Conservation (phyloP, 768 basidiomycete species). For the Lactarius deliciosus region DNA sequence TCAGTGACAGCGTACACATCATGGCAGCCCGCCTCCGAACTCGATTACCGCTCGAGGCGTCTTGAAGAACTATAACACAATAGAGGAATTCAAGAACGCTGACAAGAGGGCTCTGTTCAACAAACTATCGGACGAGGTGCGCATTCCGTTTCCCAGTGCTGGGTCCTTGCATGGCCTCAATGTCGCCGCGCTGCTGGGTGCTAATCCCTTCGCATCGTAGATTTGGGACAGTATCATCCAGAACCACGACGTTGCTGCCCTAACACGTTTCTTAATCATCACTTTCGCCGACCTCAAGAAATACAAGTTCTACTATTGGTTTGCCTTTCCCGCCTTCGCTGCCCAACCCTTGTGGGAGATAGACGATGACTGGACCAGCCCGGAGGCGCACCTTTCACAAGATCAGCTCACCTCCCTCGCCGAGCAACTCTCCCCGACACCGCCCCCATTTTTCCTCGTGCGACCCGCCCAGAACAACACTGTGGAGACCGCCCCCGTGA, state of each 20-base stretch:
- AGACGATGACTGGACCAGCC: constrained; percentile 58
- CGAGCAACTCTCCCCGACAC: constrained; percentile 43
- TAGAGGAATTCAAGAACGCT: constrained; percentile 90
- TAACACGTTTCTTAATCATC: constrained; percentile 84
- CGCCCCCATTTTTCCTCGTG: constrained; percentile 64
- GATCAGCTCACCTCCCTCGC: constrained; percentile 45
- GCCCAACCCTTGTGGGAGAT: constrained; percentile 91
- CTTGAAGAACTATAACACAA: constrained; percentile 95
- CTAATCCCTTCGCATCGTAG: constrained; percentile 37
- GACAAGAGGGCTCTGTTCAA: constrained; percentile 90
- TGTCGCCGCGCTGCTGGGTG: background rate
- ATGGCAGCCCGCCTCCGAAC: constrained; percentile 46
- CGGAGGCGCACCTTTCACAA: constrained; percentile 44
- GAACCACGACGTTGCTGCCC: constrained; percentile 51
- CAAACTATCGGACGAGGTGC: constrained; percentile 62
- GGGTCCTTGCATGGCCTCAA: background rate
- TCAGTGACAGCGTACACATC: background rate
- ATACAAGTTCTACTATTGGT: constrained; percentile 98
- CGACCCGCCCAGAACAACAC: constrained; percentile 37
- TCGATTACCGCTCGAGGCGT: constrained; percentile 58
- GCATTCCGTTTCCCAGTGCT: constrained; percentile 17
- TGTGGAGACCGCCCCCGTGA: constrained; percentile 51
- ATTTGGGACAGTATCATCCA: constrained; percentile 65
- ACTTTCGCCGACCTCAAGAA: constrained; percentile 98
- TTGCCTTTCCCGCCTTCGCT: constrained; percentile 91